Evolutionary conservation across 176 grass and related monocot species (phyloP).

Genomic region (Carex kokanica): DNA sequence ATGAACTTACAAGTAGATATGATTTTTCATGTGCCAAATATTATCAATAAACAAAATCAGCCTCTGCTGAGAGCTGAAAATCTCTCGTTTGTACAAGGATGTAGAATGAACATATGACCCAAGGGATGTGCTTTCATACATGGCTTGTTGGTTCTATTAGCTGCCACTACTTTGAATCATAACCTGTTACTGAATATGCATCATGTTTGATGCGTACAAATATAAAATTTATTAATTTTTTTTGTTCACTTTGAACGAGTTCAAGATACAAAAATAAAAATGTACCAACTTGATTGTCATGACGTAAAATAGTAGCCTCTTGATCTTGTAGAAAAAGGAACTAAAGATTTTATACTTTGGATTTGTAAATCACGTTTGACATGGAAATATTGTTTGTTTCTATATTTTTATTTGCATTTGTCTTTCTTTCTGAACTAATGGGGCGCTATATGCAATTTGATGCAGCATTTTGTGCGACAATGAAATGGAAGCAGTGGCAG

Average conservation of each 20-base stretch:
- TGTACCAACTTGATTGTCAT: not conserved
- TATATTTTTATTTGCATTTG: not conserved
- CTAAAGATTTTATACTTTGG: not conserved
- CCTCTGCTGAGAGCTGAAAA: not conserved
- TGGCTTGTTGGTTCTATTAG: not conserved
- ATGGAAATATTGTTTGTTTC: not conserved
- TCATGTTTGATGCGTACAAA: not conserved
- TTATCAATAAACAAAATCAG: not conserved
- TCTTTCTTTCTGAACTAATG: conserved; percentile 7
- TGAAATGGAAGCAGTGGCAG: conserved; percentile 85
- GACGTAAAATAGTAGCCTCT: not conserved
- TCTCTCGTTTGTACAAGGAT: not conserved
- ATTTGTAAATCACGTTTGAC: not conserved
- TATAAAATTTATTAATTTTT: not conserved
- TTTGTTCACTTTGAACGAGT: not conserved
- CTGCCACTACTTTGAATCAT: not conserved
- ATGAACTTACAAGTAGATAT: not conserved
- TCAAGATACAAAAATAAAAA: not conserved
- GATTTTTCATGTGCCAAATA: not conserved
- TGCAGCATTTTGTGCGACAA: conserved; percentile 85
- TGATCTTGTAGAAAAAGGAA: not conserved
- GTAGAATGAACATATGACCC: not conserved
- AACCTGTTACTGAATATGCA: not conserved
- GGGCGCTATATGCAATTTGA: conserved; percentile 1
- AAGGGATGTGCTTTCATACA: not conserved